Percentiles rank a stretch among this genome's conserved stretches.
Evolutionary conservation across 2,329 filamentous ascomycete genomes (phyloP).

Genomic region (Hymenoscyphus infarciens): DNA sequence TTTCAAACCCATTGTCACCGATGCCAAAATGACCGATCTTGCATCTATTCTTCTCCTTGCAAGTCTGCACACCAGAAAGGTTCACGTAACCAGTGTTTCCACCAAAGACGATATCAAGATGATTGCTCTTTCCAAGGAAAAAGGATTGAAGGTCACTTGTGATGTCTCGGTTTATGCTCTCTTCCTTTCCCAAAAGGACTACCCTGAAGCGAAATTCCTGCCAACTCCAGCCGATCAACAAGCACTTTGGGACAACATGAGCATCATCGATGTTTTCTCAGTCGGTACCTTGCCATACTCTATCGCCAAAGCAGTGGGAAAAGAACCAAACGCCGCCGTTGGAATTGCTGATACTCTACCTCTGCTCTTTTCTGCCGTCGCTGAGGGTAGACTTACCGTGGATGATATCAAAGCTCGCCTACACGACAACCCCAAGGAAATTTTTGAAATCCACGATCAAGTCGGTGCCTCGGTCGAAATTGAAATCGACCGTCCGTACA

Average conservation of each 20-base stretch:
- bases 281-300: slow-evolving; percentile 77
- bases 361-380: slow-evolving; percentile 70
- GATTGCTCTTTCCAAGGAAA: slow-evolving; percentile 74
- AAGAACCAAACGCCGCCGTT: slow-evolving; percentile 53
- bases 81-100: slow-evolving; percentile 78
- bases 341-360: slow-evolving; percentile 73
- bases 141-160: slow-evolving; percentile 78
- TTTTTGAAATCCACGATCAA: slow-evolving; percentile 81
- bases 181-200: slow-evolving; percentile 70
- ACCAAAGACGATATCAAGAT: slow-evolving; percentile 75
- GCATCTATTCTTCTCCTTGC: slow-evolving; percentile 77
- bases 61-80: slow-evolving; percentile 72
- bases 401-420: slow-evolving; percentile 69
- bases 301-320: slow-evolving; percentile 55
- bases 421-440: slow-evolving; percentile 75
- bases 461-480: slow-evolving; percentile 69
- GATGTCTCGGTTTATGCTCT: slow-evolving; percentile 78
- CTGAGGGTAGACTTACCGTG: slow-evolving; percentile 68
- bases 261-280: slow-evolving; percentile 74
- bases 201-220: slow-evolving; percentile 62
- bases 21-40: slow-evolving; percentile 75
- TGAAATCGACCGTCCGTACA: slow-evolving; percentile 69
- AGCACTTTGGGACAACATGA: slow-evolving; percentile 70
- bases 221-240: slow-evolving; percentile 66
- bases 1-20: slow-evolving; percentile 76